These are phyloP conservation scores for Neocallimastix lanati DNA, from an alignment of 192 early-diverging fungal genomes.

Conservation along the genomic window DNA sequence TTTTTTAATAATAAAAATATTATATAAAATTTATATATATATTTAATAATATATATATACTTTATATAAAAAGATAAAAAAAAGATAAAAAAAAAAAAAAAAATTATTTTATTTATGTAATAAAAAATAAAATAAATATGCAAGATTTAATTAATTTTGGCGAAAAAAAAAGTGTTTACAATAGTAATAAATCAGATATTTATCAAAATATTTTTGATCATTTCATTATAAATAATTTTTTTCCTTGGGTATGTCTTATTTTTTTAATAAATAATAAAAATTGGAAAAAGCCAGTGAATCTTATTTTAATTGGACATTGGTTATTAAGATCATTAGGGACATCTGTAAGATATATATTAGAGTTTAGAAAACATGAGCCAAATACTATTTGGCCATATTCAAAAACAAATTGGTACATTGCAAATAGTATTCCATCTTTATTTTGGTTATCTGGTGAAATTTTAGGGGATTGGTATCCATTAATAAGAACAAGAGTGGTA, in stretches of 20 bases:
- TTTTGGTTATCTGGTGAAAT: background rate
- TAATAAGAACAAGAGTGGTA: background rate
- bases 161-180: too few species aligned
- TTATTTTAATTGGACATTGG: background rate
- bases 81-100: too few species aligned
- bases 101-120: too few species aligned
- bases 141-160: too few species aligned
- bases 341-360: background rate
- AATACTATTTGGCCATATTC: background rate
- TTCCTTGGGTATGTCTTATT: background rate
- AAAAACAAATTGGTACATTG: background rate
- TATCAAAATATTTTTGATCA: too few species aligned
- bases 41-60: too few species aligned
- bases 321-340: background rate
- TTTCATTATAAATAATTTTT: background rate
- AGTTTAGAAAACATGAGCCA: background rate
- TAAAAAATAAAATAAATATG: too few species aligned
- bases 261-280: background rate
- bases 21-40: too few species aligned
- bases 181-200: too few species aligned
- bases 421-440: background rate
- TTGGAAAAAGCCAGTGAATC: background rate
- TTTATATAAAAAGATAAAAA: too few species aligned
- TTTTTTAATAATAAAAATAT: too few species aligned
- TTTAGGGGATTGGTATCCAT: background rate